Evolutionary conservation across 1,139 yeast species (phyloP).

Genomic region (Nakaseomyces sp.): DNA sequence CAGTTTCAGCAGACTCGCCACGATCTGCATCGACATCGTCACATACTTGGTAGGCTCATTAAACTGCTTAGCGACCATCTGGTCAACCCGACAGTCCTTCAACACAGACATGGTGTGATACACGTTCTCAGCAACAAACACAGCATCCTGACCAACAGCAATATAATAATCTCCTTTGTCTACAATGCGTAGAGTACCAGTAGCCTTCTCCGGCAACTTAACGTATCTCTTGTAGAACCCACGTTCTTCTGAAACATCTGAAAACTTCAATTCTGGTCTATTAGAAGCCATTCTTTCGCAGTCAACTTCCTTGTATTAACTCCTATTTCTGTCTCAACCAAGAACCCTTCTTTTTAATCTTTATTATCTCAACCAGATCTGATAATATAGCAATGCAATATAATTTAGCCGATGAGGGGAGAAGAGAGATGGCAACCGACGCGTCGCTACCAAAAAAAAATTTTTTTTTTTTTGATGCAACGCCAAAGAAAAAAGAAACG

Average conservation of each 20-base stretch:
- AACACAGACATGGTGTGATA: slow-evolving; percentile 77
- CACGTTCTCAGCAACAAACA: slow-evolving; percentile 68
- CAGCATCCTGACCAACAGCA: slow-evolving; percentile 68
- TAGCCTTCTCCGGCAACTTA: slow-evolving; percentile 42
- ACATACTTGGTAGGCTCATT: slow-evolving; percentile 51
- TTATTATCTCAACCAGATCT: no score
- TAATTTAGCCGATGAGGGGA: no score
- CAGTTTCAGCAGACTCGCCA: slow-evolving; percentile 54
- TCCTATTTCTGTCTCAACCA: no score
- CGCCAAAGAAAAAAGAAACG: neutral
- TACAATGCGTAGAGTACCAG: slow-evolving; percentile 52
- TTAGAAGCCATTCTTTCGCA: slow-evolving; percentile 49
- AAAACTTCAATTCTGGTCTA: slow-evolving; percentile 65
- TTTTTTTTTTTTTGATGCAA: slow-evolving; percentile 3
- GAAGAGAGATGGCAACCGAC: no score
- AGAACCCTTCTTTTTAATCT: no score
- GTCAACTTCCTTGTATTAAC: slow-evolving; percentile 1
- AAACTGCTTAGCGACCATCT: slow-evolving; percentile 26
- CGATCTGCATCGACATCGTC: slow-evolving; percentile 68
- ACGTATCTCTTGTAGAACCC: slow-evolving; percentile 54
- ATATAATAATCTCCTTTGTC: slow-evolving; percentile 76
- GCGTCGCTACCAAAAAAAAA: neutral
- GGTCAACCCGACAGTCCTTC: slow-evolving; percentile 41
- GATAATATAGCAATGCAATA: no score
- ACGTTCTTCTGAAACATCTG: slow-evolving; percentile 40